phyloP scores from a whole-genome alignment of 345 rosid species.

The Brassica juncea region DNA sequence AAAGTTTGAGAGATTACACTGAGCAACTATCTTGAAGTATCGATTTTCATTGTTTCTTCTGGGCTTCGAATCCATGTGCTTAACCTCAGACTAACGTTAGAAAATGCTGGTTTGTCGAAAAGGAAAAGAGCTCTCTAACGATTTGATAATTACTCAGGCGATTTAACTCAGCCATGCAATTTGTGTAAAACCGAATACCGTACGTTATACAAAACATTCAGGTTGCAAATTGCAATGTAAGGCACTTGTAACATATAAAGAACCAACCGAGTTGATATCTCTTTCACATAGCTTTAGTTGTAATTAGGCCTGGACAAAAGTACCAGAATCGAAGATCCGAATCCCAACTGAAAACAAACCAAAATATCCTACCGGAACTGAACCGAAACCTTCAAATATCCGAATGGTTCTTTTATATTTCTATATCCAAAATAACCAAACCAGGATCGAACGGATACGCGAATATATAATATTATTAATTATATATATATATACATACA shows the following conservation, averaged over 20 bases:
- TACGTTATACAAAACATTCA: not conserved
- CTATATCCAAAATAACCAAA: too few species aligned
- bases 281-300: not conserved
- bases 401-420: too few species aligned
- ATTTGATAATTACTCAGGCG: not conserved
- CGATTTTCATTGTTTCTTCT: not conserved
- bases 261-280: not conserved
- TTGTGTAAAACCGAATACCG: not conserved
- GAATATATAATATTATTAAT: too few species aligned
- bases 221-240: not conserved
- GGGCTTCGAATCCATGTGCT: not conserved
- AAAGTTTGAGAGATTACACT: not conserved
- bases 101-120: not conserved
- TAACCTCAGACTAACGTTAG: not conserved
- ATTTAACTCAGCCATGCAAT: not conserved
- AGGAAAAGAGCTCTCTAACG: not conserved
- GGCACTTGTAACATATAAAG: not conserved
- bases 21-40: not conserved
- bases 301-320: too few species aligned
- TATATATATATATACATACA: too few species aligned
- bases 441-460: too few species aligned
- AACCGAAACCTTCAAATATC: too few species aligned
- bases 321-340: too few species aligned
- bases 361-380: too few species aligned
- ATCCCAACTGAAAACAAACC: too few species aligned